Conservation (phyloP, 2,329 filamentous ascomycete species). For the Lachnellula occidentalis region DNA sequence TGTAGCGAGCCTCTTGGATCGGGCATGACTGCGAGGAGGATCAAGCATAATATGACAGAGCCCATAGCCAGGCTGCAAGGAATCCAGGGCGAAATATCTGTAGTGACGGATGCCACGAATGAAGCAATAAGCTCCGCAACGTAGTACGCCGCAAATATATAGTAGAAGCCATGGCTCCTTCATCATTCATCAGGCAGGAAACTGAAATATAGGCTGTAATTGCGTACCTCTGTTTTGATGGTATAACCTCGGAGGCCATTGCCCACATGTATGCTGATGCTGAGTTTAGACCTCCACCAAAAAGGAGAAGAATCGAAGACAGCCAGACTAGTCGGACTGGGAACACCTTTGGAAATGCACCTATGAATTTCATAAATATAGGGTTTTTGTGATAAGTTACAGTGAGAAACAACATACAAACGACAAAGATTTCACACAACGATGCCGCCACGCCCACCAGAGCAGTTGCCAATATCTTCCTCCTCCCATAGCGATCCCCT, state of each 20-base stretch:
- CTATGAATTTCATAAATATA: slow-evolving; percentile 8
- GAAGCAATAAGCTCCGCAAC: slow-evolving; percentile 28
- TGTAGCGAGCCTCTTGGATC: slow-evolving; percentile 1
- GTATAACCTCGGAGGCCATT: slow-evolving; percentile 27
- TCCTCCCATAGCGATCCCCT: slow-evolving; percentile 24
- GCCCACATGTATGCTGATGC: slow-evolving; percentile 30
- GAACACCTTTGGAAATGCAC: slow-evolving; percentile 26
- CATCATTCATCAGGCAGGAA: neutral
- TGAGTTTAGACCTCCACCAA: slow-evolving; percentile 28
- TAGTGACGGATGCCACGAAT: slow-evolving; percentile 24
- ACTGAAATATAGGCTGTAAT: neutral
- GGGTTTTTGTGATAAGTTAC: neutral
- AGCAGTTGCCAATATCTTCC: slow-evolving; percentile 25
- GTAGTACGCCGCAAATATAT: slow-evolving; percentile 31
- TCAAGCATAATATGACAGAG: slow-evolving; percentile 18
- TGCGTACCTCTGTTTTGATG: slow-evolving; percentile 20
- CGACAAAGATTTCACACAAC: slow-evolving; percentile 23
- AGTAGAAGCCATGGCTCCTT: slow-evolving; percentile 29
- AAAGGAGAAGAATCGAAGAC: slow-evolving; percentile 25
- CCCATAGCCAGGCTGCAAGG: slow-evolving; percentile 23
- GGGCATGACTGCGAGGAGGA: slow-evolving; percentile 22
- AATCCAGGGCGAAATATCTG: slow-evolving; percentile 30
- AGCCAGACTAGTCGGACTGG: slow-evolving; percentile 26
- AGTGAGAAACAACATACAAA: slow-evolving; percentile 22
- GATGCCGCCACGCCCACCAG: slow-evolving; percentile 23